Percentiles rank a stretch among this genome's conserved stretches.
These are phyloP conservation scores for Boletus patriciae DNA, from an alignment of 768 basidiomycete species.

Conservation along the genomic window DNA sequence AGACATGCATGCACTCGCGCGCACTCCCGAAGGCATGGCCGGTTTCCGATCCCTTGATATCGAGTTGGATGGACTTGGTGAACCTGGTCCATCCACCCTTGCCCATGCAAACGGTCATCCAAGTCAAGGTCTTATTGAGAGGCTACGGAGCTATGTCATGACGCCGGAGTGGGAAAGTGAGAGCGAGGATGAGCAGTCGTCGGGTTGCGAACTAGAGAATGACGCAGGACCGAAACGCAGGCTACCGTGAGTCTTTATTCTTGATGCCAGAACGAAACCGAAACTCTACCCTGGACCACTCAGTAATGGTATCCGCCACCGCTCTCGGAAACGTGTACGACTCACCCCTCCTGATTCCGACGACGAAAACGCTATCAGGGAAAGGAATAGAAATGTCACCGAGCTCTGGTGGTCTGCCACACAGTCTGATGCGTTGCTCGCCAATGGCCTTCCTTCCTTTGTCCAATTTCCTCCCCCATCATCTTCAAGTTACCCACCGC, in stretches of 20 bases:
- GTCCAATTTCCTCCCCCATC: slow-evolving; percentile 33
- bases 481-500: slow-evolving; percentile 4
- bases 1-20: slow-evolving; percentile 66
- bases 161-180: slow-evolving; percentile 37
- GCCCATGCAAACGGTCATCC: slow-evolving; percentile 33
- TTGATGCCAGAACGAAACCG: neutral
- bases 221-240: slow-evolving; percentile 65
- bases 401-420: slow-evolving; percentile 78
- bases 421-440: slow-evolving; percentile 58
- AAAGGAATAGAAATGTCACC: slow-evolving; percentile 43
- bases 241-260: slow-evolving; percentile 23
- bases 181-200: slow-evolving; percentile 34
- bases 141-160: slow-evolving; percentile 20
- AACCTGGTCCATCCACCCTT: slow-evolving; percentile 36
- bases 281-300: neutral
- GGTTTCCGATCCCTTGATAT: slow-evolving; percentile 60
- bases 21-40: slow-evolving; percentile 75
- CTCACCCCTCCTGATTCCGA: slow-evolving; percentile 43
- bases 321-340: slow-evolving; percentile 64
- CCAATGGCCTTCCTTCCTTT: slow-evolving; percentile 62
- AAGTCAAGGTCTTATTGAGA: slow-evolving; percentile 19
- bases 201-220: slow-evolving; percentile 29
- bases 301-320: slow-evolving; percentile 32
- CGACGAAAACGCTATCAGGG: slow-evolving; percentile 26
- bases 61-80: slow-evolving; percentile 43